These are phyloP conservation scores for Areca catechu DNA, from an alignment of 176 grass and related monocot genomes.

Conservation along the genomic window DNA sequence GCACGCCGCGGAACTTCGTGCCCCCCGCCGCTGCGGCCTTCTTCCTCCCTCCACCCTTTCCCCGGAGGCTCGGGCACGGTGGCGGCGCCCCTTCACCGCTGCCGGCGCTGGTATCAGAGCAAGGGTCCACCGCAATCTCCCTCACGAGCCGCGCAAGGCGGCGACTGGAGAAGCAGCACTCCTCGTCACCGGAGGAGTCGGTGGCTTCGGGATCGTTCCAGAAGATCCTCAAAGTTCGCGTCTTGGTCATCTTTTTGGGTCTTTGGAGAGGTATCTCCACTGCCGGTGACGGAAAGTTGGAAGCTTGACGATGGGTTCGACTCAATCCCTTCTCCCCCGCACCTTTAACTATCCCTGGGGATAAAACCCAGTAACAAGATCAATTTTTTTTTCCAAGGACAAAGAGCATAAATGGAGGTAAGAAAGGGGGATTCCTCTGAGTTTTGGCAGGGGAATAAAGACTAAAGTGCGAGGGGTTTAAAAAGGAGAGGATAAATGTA, in stretches of 20 bases:
- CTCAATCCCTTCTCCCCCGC: background rate
- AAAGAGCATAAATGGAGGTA: background rate
- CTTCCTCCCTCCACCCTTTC: background rate
- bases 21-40: slow-evolving; percentile 15
- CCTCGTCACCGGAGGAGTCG: slow-evolving; percentile 60
- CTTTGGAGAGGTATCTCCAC: slow-evolving; percentile 40
- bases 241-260: no score
- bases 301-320: slow-evolving; percentile 2
- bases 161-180: background rate
- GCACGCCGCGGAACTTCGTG: slow-evolving; percentile 74
- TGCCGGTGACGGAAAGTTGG: slow-evolving; percentile 21
- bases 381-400: background rate
- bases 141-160: slow-evolving; percentile 36
- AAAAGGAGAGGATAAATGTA: background rate
- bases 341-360: background rate
- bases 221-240: slow-evolving; percentile 55
- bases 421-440: slow-evolving; percentile 18
- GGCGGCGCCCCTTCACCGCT: background rate
- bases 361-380: background rate
- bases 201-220: slow-evolving; percentile 89
- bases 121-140: background rate
- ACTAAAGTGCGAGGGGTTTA: background rate
- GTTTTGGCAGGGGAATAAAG: slow-evolving; percentile 17
- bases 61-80: background rate
- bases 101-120: slow-evolving; percentile 2